Evolutionary conservation across 306 rosid species (phyloP), one percentile per base, ranked within the genome.

Genomic region (Gynostemma pentaphyllum): DNA sequence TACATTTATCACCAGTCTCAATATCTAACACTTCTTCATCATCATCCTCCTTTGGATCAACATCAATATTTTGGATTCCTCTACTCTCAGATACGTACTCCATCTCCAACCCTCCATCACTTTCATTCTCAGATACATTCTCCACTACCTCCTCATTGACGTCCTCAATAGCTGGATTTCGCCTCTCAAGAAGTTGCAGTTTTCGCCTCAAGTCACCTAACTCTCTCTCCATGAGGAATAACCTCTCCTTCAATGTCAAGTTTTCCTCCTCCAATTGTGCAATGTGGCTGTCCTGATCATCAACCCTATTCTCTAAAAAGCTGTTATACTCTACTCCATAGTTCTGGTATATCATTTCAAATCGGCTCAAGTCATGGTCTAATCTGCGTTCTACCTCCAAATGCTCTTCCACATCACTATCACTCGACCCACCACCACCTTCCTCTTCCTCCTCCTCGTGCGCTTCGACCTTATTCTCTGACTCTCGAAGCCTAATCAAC

Each of bases 221-320:
- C 75, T 91, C 95, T 45, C 87, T 85, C 81, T 91, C 96, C 95
- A 85, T 82, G 49, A 91, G 41, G 70, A 91, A 91, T 64, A 88
- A 83, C 14, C 88, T 87, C 76, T 91, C 98, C 81, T 81, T 91
- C 86, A 91, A 45, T 3, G 92, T 85, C 80, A 91, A 74, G 74
- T 91, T 91, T 72, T 91, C 98, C 65, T 91, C 96, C 81, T 91
- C 95, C 81, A 91, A 59, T 39, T 91, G 96, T 12, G 92, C 96
- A 30, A 91, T 85, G 72, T 85, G 96, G 2, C 89, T 81, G 72
- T 87, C 96, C 77, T 91, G 97, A 83, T 91, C 98, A 77, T 88
- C 98, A 22, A 91, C 96, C 75, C 86, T 75, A 69, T 85, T 91
- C 79, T 85, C 95, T 71, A 87, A 68, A 26, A 77, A 88, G 56